Conservation (phyloP, 441 rosid genomes). For the Macaranga tanarius region DNA sequence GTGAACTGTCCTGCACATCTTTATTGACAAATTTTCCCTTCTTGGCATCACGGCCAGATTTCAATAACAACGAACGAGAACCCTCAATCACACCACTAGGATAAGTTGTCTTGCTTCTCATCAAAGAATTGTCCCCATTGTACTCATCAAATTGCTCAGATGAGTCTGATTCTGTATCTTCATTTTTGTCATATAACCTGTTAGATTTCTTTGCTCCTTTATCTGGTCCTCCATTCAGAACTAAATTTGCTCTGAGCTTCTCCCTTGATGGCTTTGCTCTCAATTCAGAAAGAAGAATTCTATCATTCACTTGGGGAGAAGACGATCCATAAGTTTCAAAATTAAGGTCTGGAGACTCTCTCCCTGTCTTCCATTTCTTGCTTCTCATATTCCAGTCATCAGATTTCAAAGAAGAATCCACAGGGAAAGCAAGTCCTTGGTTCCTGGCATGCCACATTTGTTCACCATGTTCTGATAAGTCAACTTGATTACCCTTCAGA, state of each 20-base stretch:
- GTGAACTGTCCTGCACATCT: conserved; percentile 41
- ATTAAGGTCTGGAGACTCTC: conserved; percentile 57
- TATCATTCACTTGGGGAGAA: conserved; percentile 54
- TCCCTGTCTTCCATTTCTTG: conserved; percentile 65
- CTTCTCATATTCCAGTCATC: conserved; percentile 57
- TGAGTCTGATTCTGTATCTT: conserved; percentile 91
- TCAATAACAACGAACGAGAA: conserved; percentile 46
- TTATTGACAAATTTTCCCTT: conserved; percentile 47
- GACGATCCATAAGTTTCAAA: conserved; percentile 50
- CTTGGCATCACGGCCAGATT: conserved; percentile 46
- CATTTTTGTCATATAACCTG: conserved; percentile 42
- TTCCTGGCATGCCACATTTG: conserved; percentile 48
- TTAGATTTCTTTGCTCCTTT: conserved; percentile 45
- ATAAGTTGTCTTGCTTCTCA: conserved; percentile 51
- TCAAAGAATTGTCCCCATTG: conserved; percentile 49
- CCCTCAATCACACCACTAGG: conserved; percentile 45
- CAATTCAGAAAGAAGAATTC: conserved; percentile 57
- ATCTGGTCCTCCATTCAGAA: conserved; percentile 53
- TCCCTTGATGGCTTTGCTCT: conserved; percentile 52
- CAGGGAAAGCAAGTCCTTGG: conserved; percentile 46
- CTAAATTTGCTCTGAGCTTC: conserved; percentile 53
- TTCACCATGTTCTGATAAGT: conserved; percentile 44
- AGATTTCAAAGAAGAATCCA: conserved; percentile 52
- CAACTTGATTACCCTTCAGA: conserved; percentile 52
- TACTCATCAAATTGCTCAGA: conserved; percentile 58